Evolutionary conservation across 2,329 filamentous ascomycete species (phyloP).

Genomic region (Fusarium goolgardi): DNA sequence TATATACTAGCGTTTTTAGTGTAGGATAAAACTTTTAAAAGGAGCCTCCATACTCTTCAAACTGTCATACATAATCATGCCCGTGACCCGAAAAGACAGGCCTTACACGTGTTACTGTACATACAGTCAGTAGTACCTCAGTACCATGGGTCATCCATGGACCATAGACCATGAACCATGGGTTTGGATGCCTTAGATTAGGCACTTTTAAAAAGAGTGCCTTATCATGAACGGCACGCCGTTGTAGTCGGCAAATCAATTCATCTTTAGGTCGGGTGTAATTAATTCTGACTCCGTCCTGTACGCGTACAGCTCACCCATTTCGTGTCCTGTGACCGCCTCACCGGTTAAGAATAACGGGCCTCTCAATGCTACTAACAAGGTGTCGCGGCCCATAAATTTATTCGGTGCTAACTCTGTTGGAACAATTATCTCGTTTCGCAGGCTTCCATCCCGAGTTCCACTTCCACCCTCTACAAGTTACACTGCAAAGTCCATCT

Average conservation of each 20-base stretch:
- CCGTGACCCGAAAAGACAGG: constrained; percentile 8
- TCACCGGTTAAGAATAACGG: constrained; percentile 29
- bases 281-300: constrained; percentile 12
- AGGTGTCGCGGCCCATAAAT: constrained; percentile 29
- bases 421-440: constrained; percentile 10
- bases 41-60: too few relatives aligned
- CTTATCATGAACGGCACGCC: constrained; percentile 17
- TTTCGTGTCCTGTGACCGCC: constrained; percentile 37
- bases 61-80: constrained; percentile 10
- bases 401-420: constrained; percentile 16
- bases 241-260: constrained; percentile 13
- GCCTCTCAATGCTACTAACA: constrained; percentile 12
- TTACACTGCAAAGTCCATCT: constrained; percentile 32
- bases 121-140: not conserved
- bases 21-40: too few relatives aligned
- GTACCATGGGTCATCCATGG: constrained; percentile 8
- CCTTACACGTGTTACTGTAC: constrained; percentile 13
- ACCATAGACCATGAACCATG: not conserved
- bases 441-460: constrained; percentile 39
- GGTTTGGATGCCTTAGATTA: constrained; percentile 1
- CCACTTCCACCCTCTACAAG: constrained; percentile 26
- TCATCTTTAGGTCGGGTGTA: not conserved
- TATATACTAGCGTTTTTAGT: too few relatives aligned
- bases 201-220: constrained; percentile 1
- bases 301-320: constrained; percentile 27